Conservation (phyloP, 345 rosid genomes). For the Rhizophora apiculata region DNA sequence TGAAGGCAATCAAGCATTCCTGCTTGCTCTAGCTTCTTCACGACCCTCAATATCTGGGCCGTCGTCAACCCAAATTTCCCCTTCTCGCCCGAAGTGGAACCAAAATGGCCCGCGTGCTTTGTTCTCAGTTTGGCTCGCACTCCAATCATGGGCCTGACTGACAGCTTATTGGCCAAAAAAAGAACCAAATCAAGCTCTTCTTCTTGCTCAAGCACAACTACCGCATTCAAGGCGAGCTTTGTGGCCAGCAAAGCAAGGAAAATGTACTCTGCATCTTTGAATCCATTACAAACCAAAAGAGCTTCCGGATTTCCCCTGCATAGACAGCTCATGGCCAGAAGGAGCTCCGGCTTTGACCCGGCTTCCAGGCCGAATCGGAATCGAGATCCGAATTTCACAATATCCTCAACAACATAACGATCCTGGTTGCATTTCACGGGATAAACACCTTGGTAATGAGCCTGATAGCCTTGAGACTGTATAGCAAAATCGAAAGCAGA, state of each 20-base stretch:
- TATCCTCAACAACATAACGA: conserved; percentile 80
- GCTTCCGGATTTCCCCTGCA: conserved; percentile 73
- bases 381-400: conserved; percentile 63
- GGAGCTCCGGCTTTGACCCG: conserved; percentile 95
- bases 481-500: conserved; percentile 71
- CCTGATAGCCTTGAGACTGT: conserved; percentile 49
- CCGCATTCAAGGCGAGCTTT: conserved; percentile 64
- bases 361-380: conserved; percentile 91
- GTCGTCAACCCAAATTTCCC: conserved; percentile 91
- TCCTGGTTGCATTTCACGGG: conserved; percentile 98
- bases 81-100: conserved; percentile 96
- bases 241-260: conserved; percentile 68
- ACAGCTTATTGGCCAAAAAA: conserved; percentile 55
- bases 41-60: conserved; percentile 71
- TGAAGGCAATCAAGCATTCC: conserved; percentile 88
- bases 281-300: conserved; percentile 79
- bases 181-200: conserved; percentile 85
- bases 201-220: conserved; percentile 88
- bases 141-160: conserved; percentile 66
- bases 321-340: conserved; percentile 81
- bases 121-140: conserved; percentile 85
- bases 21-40: conserved; percentile 46
- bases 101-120: conserved; percentile 87
- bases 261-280: conserved; percentile 78
- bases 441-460: conserved; percentile 85